Base-by-base conservation (phyloP, 78 protist genomes). In the Guillardia theta region DNA sequence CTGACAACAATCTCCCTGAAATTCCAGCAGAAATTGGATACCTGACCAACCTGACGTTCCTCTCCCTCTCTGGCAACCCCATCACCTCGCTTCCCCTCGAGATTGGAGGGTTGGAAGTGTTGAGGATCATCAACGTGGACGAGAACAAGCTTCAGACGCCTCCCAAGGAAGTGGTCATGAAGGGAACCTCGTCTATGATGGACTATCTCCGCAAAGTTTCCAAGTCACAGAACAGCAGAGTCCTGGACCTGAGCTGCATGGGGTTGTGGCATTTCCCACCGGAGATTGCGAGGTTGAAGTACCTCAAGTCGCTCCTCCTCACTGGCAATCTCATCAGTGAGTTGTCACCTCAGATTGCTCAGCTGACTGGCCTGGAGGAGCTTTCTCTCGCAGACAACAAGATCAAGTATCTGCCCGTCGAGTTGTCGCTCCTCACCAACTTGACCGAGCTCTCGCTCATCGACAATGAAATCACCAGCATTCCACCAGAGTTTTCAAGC, bases 331-430 rank as follows among this genome's bases (percentile, higher is more conserved):
- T 48, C 46, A 21, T 88, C 70, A 64, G 39, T 6, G 93, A 45
- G 37, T 64, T 88, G 36, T 27, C 54, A 33, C 54, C 54, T 8
- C n/a, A 6, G 43, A 27, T 88, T 15, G 41, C 93, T 12, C 33
- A 30, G 70, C 93, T 88, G 33, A 88, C 93, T 4, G 76, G 62
- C 43, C 93, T 88, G 24, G 62, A 15, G n/a, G 54, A 45, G 4
- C 93, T 88, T 24, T 48, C 76, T 30, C 93, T 88, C 70, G 93
- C 70, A 8, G 93, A 48, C 93, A 88, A 88, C 93, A 45, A 48
- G 43, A 19, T 88, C 93, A 48, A 88, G 93, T 19, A 6, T 8
- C 70, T 88, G 47, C 93, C 93, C 70, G 93, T 48, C 70, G 47
- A 88, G 62, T 4, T 88, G 45, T 19, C 43, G 43, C 21, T 27